Base-by-base conservation (phyloP, 78 protist species). In the Parvularia atlantis region DNA sequence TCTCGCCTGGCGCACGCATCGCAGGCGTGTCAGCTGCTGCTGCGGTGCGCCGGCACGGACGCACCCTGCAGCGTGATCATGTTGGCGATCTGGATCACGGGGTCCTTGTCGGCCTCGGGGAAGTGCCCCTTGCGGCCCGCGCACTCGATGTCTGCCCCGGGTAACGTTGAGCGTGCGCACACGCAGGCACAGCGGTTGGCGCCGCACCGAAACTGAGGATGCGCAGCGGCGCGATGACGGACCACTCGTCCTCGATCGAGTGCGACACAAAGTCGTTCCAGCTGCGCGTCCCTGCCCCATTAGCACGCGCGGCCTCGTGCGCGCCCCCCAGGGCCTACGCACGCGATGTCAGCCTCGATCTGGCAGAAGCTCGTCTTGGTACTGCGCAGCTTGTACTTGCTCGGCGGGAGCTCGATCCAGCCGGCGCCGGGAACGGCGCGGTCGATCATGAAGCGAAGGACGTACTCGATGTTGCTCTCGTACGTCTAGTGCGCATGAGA, bases 41-140 rank as follows among this genome's bases (percentile, higher is more conserved):
- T n/a, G n/a, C n/a, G n/a, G n/a, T n/a, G n/a, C n/a, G n/a, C n/a
- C n/a, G n/a, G n/a, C n/a, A n/a, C n/a, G n/a, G n/a, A n/a, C n/a
- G 14, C 14, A 50, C 17, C 54, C 54, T 50, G 28, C n/a, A n/a
- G n/a, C n/a, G n/a, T 63, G 58, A 92, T 89, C 64, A 77, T 40
- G 61, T 88, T 86, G 3, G 98, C 95, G 57, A 98, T 97, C 74
- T 96, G 98, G 75, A 98, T 98, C 48, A 98, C 98, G 11, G 93
- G 91, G 85, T 98, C 99, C 19, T 74, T 24, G 20, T 93, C 92
- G 22, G 99, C 84, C 5, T 92, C 96, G 7, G 99, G 99, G 76
- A 98, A 98, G 66, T 69, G 22, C 13, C 98, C 98, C 46, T 83
- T 81, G 28, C 93, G 73, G 19, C 96, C 98, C 6, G 90, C 84